Evolutionary conservation across 352 stramenopile genomes (phyloP), one percentile per base, ranked within the genome.

Genomic region (Globisporangium alternatum): DNA sequence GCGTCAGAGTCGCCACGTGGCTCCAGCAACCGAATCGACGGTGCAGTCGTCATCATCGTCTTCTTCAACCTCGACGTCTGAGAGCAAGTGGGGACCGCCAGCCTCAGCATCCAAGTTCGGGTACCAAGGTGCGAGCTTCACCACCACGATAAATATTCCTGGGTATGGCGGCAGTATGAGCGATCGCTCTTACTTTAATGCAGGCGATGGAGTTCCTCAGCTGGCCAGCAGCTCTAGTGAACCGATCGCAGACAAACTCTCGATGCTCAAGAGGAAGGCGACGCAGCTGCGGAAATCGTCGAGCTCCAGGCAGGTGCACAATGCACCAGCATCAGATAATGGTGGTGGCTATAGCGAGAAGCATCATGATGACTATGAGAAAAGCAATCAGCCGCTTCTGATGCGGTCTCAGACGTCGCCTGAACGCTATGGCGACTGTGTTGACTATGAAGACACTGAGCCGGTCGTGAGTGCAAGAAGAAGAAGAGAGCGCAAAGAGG

Each of bases 221-320:
- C 30, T 43, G 13, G 4, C 10, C 37, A 55, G 41, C 22, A 37
- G 41, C 51, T 19, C 39, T 1, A 60, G 28, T 21, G 51, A 54
- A 31, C 41, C 60, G 5, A 56, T 53, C 37, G 21, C 71, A 2
- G 74, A 80, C 5, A 91, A 90, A 33, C 60, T 93, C 21, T 64
- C 71, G 48, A 66, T 74, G 2, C 69, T 93, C 28, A 91, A 88
- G 68, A 73, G 74, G 49, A 92, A 90, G 69, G 72, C 80, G 3
- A 74, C 69, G 35, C 65, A 84, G 19, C 51, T 89, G 19, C 74
- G 75, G 5, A 80, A 79, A 43, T 75, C 75, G 7, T 62, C 71
- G n/a, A 86, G 77, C 56, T 59, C 62, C 4, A 88, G 81, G 47
- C 75, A 76, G 15, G 6, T 66, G n/a, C 30, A 57, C 51, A 57